phyloP scores from a whole-genome alignment of 1,284 basidiomycete species.

The Mycena sp. region DNA sequence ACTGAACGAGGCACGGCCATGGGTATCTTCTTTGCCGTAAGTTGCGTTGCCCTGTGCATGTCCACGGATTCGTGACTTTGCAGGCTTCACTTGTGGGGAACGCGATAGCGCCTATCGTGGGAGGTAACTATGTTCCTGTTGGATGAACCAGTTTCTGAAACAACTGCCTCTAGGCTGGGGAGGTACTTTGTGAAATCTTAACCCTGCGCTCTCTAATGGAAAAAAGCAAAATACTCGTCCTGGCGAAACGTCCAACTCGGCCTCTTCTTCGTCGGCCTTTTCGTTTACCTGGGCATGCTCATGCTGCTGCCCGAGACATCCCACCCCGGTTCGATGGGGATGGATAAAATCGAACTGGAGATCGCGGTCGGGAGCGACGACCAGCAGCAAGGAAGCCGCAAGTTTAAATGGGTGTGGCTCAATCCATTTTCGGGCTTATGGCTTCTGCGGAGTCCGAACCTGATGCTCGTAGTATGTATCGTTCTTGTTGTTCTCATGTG shows the following conservation, averaged over 20 bases:
- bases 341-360: constrained; percentile 48
- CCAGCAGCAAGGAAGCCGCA: constrained; percentile 38
- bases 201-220: too few species aligned
- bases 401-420: constrained; percentile 54
- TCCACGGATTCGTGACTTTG: background rate
- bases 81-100: constrained; percentile 24
- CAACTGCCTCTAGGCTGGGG: constrained; percentile 22
- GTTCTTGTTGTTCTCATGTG: background rate
- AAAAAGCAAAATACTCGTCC: constrained; percentile 65
- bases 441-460: constrained; percentile 67
- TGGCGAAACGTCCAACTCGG: constrained; percentile 76
- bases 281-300: constrained; percentile 56
- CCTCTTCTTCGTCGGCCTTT: constrained; percentile 55
- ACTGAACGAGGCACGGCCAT: constrained; percentile 71
- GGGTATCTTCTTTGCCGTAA: constrained; percentile 68
- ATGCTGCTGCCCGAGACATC: constrained; percentile 78
- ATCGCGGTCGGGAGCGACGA: constrained; percentile 29
- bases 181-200: background rate
- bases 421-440: constrained; percentile 67
- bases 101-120: constrained; percentile 25
- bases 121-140: constrained; percentile 23
- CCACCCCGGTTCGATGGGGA: constrained; percentile 58
- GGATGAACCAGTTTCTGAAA: background rate
- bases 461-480: constrained; percentile 62
- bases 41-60: constrained; percentile 22